These are phyloP conservation scores for Tetragonia tetragonoides DNA, from an alignment of 148 eudicot genomes.

Conservation along the genomic window DNA sequence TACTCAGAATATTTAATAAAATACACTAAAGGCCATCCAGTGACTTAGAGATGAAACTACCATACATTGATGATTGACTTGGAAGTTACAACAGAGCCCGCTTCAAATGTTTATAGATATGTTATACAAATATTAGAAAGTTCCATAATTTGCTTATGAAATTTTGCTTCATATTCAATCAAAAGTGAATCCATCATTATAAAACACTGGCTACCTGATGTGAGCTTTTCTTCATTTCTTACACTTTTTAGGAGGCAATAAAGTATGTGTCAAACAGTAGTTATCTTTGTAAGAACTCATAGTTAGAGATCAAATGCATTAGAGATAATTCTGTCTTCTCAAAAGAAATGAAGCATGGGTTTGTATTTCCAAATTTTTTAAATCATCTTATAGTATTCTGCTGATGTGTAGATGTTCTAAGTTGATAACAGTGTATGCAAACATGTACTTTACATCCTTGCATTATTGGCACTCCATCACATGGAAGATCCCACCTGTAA, in stretches of 20 bases:
- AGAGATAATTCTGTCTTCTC: not conserved
- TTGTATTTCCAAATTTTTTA: not conserved
- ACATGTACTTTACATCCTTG: not conserved
- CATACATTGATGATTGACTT: slow-evolving; percentile 10
- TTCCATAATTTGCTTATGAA: not conserved
- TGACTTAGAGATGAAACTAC: slow-evolving; percentile 16
- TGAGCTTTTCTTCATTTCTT: not conserved
- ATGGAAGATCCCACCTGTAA: not conserved
- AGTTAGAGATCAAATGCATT: not conserved
- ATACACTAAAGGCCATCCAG: slow-evolving; percentile 4
- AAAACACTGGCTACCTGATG: not conserved
- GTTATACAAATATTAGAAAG: not conserved
- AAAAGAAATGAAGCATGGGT: not conserved
- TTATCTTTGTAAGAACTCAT: not conserved
- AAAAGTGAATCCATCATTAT: not conserved
- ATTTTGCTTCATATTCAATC: slow-evolving; percentile 6
- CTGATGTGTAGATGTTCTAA: not conserved
- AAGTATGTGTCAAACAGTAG: not conserved
- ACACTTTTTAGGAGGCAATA: not conserved
- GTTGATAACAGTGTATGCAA: not conserved
- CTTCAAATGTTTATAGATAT: not conserved
- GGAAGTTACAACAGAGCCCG: not conserved
- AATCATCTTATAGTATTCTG: not conserved
- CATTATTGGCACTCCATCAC: not conserved
- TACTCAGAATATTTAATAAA: slow-evolving; percentile 8